phyloP scores from a whole-genome alignment of 2,329 filamentous ascomycete species.

The Sphaerostilbella broomeana region DNA sequence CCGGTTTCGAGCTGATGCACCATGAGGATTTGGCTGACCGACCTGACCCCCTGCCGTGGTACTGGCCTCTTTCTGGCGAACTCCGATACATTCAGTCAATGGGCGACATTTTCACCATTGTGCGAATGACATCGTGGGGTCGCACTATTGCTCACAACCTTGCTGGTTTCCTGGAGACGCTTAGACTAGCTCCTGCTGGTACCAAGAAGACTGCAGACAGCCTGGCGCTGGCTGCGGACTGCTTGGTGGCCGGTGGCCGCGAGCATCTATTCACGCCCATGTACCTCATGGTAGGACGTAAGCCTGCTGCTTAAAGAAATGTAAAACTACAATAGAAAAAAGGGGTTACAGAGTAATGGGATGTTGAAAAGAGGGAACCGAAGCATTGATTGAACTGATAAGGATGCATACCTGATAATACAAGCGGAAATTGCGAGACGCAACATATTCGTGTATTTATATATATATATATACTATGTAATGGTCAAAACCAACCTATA shows the following conservation, averaged over 20 bases:
- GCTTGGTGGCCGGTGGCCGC: constrained; percentile 76
- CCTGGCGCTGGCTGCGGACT: constrained; percentile 73
- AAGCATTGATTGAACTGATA: constrained; percentile 5
- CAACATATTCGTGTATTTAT: constrained; percentile 4
- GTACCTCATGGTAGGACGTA: constrained; percentile 93
- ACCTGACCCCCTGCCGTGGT: constrained; percentile 12
- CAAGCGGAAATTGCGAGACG: no score
- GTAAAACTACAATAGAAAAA: background rate
- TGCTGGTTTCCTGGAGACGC: constrained; percentile 66
- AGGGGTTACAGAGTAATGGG: background rate
- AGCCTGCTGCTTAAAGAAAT: constrained; percentile 46
- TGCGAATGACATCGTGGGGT: constrained; percentile 83
- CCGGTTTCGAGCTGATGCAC: constrained; percentile 68
- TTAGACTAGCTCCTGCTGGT: constrained; percentile 70
- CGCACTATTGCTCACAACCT: constrained; percentile 69
- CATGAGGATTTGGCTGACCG: constrained; percentile 52
- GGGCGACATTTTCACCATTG: constrained; percentile 74
- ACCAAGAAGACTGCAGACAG: constrained; percentile 95
- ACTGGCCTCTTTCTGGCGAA: constrained; percentile 35
- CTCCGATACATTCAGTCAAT: constrained; percentile 75
- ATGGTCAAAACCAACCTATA: constrained; percentile 6
- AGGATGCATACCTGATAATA: no score
- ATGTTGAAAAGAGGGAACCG: background rate
- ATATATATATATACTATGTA: no score
- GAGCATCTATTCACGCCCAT: constrained; percentile 96